phyloP scores from a whole-genome alignment of 495 filamentous ascomycete species.

The Beverwykella pulmonaria region DNA sequence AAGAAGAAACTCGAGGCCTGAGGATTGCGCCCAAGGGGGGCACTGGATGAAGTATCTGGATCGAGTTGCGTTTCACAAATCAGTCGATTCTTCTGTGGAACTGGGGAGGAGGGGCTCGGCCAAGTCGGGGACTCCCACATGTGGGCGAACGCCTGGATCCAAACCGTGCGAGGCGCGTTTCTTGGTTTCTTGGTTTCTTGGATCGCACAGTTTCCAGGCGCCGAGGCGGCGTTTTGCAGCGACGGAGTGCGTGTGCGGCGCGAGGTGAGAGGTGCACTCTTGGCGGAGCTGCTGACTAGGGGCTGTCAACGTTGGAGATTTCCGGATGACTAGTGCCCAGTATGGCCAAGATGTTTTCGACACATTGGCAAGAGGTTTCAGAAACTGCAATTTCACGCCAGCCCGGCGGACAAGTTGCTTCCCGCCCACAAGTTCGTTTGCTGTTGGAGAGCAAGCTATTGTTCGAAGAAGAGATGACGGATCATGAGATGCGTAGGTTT shows the following conservation, averaged over 20 bases:
- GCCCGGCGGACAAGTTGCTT: not conserved
- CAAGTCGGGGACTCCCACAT: not conserved
- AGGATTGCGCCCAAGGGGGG: not conserved
- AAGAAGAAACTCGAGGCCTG: not conserved
- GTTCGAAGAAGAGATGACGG: too few species aligned
- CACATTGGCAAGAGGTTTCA: constrained; percentile 15
- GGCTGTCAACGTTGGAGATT: not conserved
- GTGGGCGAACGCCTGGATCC: not conserved
- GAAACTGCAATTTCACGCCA: constrained; percentile 1
- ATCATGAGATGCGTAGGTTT: too few species aligned
- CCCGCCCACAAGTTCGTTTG: too few species aligned
- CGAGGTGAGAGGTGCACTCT: not conserved
- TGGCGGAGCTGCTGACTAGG: not conserved
- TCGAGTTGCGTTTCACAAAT: not conserved
- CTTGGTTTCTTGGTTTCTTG: too few species aligned
- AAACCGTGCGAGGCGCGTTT: too few species aligned
- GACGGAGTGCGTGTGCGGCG: not conserved
- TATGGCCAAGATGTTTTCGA: constrained; percentile 25
- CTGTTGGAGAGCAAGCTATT: too few species aligned
- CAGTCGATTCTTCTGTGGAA: not conserved
- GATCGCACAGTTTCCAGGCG: not conserved
- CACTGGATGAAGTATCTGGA: not conserved
- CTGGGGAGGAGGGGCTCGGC: not conserved
- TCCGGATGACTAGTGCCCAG: constrained; percentile 4
- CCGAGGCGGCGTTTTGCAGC: not conserved